phyloP scores from a whole-genome alignment of 2,329 filamentous ascomycete species.

The Calycina herbarum region DNA sequence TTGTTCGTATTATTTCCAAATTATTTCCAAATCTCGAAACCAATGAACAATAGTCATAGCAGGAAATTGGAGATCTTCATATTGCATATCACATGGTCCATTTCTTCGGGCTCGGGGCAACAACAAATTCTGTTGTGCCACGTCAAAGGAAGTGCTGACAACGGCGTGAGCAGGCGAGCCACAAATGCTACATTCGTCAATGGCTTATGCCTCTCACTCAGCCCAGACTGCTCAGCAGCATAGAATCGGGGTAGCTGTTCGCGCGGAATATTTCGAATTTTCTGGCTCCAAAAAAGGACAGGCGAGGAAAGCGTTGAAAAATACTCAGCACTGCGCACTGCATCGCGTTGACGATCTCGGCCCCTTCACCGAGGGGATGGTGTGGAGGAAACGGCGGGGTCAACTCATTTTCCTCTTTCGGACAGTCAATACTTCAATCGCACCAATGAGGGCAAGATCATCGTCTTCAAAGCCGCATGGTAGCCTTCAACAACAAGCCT shows the following conservation, averaged over 20 bases:
- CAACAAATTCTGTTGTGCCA: neutral
- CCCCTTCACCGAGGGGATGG: neutral
- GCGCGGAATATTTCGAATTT: too few species aligned
- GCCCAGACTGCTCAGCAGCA: neutral
- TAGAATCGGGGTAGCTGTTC: neutral
- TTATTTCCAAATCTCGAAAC: too few species aligned
- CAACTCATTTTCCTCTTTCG: neutral
- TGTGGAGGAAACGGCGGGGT: neutral
- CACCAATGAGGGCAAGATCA: neutral
- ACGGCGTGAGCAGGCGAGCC: neutral
- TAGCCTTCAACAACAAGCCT: neutral
- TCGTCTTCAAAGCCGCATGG: neutral
- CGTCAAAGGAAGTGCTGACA: neutral
- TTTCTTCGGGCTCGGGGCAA: neutral
- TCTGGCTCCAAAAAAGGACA: neutral
- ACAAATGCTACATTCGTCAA: neutral
- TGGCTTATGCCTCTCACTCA: neutral
- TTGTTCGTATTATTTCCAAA: neutral
- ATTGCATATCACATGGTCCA: neutral
- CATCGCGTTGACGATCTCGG: neutral
- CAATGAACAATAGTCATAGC: neutral
- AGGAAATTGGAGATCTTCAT: neutral
- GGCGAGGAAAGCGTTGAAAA: neutral
- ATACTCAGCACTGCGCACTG: neutral
- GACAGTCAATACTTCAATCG: neutral